Evolutionary conservation across 495 filamentous ascomycete genomes (phyloP).

Genomic region (Podospora fimiseda): DNA sequence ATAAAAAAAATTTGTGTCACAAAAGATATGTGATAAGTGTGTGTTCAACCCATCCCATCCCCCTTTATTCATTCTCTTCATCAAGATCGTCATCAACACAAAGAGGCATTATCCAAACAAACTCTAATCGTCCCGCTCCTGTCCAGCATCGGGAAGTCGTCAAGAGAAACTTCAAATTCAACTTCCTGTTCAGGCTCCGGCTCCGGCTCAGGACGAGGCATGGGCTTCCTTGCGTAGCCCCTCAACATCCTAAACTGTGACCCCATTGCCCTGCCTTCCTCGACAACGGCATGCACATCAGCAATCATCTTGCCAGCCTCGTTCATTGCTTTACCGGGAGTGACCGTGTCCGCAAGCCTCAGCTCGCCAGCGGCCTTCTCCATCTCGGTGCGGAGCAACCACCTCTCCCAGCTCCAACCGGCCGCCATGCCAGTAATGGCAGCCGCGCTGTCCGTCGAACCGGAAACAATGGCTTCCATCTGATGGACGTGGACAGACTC

Average conservation of each 20-base stretch:
- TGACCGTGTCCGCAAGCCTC: slow-evolving; percentile 45
- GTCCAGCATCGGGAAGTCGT: slow-evolving; percentile 7
- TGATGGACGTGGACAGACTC: slow-evolving; percentile 44
- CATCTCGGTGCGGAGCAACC: slow-evolving; percentile 78
- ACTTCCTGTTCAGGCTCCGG: neutral
- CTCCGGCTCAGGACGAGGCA: neutral
- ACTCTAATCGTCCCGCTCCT: slow-evolving; percentile 15
- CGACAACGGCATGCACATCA: slow-evolving; percentile 70
- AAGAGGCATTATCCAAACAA: slow-evolving; percentile 14
- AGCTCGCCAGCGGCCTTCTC: slow-evolving; percentile 69
- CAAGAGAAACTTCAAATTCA: slow-evolving; percentile 7
- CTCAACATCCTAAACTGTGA: slow-evolving; percentile 80
- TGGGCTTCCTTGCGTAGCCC: slow-evolving; percentile 86
- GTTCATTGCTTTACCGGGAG: slow-evolving; percentile 37
- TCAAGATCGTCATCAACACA: neutral
- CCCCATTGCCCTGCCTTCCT: slow-evolving; percentile 73
- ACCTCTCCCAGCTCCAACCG: slow-evolving; percentile 92
- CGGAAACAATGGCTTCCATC: slow-evolving; percentile 60
- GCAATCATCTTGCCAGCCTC: slow-evolving; percentile 57
- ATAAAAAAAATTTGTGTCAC: neutral
- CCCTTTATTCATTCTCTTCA: neutral
- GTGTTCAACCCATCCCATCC: neutral
- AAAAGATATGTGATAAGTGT: neutral
- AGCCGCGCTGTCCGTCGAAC: slow-evolving; percentile 66
- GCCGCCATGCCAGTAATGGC: slow-evolving; percentile 75